These are phyloP conservation scores for Thozetella sp. DNA, from an alignment of 495 filamentous ascomycete species.

Conservation along the genomic window DNA sequence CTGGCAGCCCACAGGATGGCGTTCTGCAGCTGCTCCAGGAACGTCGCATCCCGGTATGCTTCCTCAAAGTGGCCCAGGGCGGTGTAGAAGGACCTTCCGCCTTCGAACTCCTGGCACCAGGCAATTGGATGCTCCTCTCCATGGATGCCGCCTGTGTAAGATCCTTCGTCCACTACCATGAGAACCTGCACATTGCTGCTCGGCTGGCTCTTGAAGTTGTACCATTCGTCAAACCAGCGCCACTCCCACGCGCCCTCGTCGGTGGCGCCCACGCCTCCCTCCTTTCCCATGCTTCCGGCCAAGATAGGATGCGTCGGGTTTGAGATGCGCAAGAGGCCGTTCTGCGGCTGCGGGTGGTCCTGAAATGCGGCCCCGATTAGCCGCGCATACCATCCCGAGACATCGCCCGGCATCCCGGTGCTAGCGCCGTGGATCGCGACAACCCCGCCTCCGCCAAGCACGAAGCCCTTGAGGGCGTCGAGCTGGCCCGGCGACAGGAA, in stretches of 20 bases:
- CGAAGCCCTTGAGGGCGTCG: constrained; percentile 24
- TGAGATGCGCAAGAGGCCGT: constrained; percentile 18
- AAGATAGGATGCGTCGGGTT: constrained; percentile 25
- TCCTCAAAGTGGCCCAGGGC: constrained; percentile 40
- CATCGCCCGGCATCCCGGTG: constrained; percentile 23
- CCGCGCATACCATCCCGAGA: constrained; percentile 26
- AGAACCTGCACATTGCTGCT: constrained; percentile 20
- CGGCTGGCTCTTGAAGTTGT: constrained; percentile 35
- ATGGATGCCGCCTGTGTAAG: constrained; percentile 29
- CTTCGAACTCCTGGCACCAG: constrained; percentile 37
- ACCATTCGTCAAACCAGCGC: constrained; percentile 42
- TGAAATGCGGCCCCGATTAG: constrained; percentile 36
- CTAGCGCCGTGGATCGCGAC: constrained; percentile 40
- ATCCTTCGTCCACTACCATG: constrained; percentile 26
- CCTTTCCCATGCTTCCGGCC: constrained; percentile 11
- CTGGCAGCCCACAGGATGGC: constrained; percentile 34
- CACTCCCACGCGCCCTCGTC: constrained; percentile 6
- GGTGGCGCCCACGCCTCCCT: background rate
- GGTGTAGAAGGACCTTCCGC: constrained; percentile 35
- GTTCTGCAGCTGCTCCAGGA: constrained; percentile 25
- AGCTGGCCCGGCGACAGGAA: constrained; percentile 29
- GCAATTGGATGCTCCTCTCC: constrained; percentile 30
- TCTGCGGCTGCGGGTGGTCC: constrained; percentile 31
- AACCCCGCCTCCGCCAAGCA: constrained; percentile 30
- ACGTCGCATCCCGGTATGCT: constrained; percentile 31